Conservation (phyloP, 345 rosid genomes). For the Eucalyptus polyanthemos region DNA sequence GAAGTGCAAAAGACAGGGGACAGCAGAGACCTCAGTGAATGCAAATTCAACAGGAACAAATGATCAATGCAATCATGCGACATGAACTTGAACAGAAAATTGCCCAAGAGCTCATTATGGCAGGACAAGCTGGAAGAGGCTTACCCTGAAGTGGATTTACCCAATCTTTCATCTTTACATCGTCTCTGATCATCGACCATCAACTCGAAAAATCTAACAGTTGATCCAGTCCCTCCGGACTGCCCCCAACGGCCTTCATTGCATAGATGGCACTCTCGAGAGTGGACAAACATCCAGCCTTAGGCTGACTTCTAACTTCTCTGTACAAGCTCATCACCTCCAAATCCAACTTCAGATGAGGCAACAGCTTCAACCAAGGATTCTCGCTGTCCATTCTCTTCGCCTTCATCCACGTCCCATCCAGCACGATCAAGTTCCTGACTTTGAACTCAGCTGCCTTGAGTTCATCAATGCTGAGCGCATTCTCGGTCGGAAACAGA, state of each 20-base stretch:
- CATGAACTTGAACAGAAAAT: too few species aligned
- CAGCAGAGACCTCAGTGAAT: too few species aligned
- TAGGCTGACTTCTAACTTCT: constrained; percentile 73
- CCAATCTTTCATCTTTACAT: too few species aligned
- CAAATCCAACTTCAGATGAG: constrained; percentile 60
- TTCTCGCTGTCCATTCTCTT: constrained; percentile 69
- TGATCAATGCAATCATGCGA: too few species aligned
- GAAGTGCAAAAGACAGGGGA: too few species aligned
- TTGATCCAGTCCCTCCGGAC: too few species aligned
- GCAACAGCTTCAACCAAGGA: constrained; percentile 80
- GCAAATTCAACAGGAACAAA: too few species aligned
- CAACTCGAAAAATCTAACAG: too few species aligned
- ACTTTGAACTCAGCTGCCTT: constrained; percentile 23
- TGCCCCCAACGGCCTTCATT: neutral
- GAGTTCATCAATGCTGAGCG: constrained; percentile 31
- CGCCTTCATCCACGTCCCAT: constrained; percentile 88
- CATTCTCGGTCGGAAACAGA: constrained; percentile 51
- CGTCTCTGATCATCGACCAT: too few species aligned
- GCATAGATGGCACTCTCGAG: constrained; percentile 71
- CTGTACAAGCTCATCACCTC: constrained; percentile 46
- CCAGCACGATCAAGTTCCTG: constrained; percentile 67
- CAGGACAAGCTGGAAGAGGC: too few species aligned
- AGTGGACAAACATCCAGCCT: constrained; percentile 64
- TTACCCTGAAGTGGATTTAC: too few species aligned
- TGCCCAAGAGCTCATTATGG: too few species aligned